phyloP scores from a whole-genome alignment of 129 eudicot genomes.

The Flaveria linearis region DNA sequence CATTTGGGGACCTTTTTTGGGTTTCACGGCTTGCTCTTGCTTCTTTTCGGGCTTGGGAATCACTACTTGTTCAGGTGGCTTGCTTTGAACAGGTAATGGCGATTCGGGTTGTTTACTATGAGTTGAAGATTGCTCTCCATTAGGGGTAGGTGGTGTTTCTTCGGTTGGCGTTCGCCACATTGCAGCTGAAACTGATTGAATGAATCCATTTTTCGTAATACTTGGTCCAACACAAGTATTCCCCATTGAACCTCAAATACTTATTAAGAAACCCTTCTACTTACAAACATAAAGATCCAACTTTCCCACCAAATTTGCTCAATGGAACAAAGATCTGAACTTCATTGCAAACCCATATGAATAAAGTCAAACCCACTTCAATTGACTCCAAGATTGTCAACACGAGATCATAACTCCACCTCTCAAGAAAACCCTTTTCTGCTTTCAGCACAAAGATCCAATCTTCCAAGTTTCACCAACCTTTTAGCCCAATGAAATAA shows the following conservation, averaged over 20 bases:
- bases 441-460: conserved; percentile 20
- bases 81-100: conserved; percentile 57
- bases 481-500: not conserved
- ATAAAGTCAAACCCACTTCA: conserved; percentile 39
- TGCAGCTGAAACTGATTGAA: conserved; percentile 89
- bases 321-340: conserved; percentile 29
- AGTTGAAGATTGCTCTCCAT: conserved; percentile 46
- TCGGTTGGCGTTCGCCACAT: conserved; percentile 78
- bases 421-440: conserved; percentile 19
- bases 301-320: not conserved
- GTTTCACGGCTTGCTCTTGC: conserved; percentile 40
- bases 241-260: conserved; percentile 56
- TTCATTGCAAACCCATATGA: conserved; percentile 16
- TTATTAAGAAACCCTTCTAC: conserved; percentile 10
- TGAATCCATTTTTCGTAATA: conserved; percentile 64
- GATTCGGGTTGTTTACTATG: conserved; percentile 48
- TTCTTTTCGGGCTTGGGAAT: conserved; percentile 60
- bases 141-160: conserved; percentile 40
- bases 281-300: conserved; percentile 7
- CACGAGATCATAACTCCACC: conserved; percentile 19
- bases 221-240: conserved; percentile 94
- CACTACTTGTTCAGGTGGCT: conserved; percentile 65
- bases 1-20: conserved; percentile 60
- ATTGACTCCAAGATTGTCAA: conserved; percentile 26
- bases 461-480: not conserved